Base-by-base conservation (phyloP, 192 early-diverging fungal genomes). In the Diversispora epigaea region DNA sequence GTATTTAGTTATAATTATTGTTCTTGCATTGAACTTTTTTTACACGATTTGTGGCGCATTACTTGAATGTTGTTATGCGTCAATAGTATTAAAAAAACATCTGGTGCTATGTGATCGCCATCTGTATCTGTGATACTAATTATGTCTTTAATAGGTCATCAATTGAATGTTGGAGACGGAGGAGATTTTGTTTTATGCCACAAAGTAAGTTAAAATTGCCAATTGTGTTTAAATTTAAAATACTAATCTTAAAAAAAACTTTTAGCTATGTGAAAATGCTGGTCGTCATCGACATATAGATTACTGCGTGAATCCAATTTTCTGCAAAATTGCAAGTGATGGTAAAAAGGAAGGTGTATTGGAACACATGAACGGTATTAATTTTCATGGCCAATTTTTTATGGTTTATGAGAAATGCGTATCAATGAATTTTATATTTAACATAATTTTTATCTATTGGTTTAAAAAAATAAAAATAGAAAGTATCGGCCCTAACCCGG, bases 271-370 rank as follows among this genome's bases (percentile, higher is more conserved):
- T 55, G 55, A 73, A 50, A 52, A 76, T 49, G 64, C 65, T 32
- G 65, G 64, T n/a, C 65, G 77, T n/a, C 79, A 81, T 55, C 63
- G 62, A 9, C 79, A 77, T 80, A 81, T 81, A 5, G 80, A 81
- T 57, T 81, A 32, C 40, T 79, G 74, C 22, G 60, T 65, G 46
- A 55, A 62, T 77, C 66, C 75, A 12, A 75, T n/a, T 9, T 44
- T 47, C 14, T 80, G 78, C 56, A 52, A 75, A 39, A 55, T 25
- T 40, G 14, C n/a, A 22, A 19, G 22, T 57, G 57, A 47, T 14
- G 47, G 22, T 12, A 39, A 41, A 52, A 52, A 74, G n/a, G 74
- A 82, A 62, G 57, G 55, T 7, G 4, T 46, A 22, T 45, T 73
- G 32, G 71, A 73, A 2, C 71, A 73, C 41, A 73, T 73, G n/a